A percentile compares a stretch with the other conserved stretches of the same genome.
Evolutionary conservation across 768 basidiomycete species (phyloP).

Genomic region (Steccherinum ochraceum): DNA sequence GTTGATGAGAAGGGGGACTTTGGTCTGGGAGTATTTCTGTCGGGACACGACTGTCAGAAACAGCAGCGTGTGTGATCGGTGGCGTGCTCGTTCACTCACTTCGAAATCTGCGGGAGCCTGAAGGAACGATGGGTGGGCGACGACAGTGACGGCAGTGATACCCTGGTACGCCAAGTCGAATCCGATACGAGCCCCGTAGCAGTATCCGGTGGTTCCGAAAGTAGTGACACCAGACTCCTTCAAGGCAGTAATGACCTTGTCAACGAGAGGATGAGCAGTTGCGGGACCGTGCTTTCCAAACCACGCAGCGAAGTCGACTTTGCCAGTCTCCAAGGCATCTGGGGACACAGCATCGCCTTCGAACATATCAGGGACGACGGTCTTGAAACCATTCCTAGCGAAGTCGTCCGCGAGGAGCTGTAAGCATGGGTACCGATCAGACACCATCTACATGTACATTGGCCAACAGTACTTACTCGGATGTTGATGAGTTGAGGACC

Average conservation of each 20-base stretch:
- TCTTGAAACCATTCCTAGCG: conserved; percentile 30
- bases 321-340: conserved; percentile 10
- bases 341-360: conserved; percentile 27
- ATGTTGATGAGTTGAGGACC: conserved; percentile 25
- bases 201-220: conserved; percentile 63
- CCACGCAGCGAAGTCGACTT: background rate
- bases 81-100: conserved; percentile 23
- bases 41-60: background rate
- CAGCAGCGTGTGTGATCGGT: background rate
- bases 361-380: conserved; percentile 30
- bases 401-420: conserved; percentile 25
- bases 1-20: conserved; percentile 62
- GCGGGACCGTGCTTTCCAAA: conserved; percentile 16
- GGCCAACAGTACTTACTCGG: conserved; percentile 12
- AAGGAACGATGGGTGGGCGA: conserved; percentile 60
- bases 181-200: conserved; percentile 58
- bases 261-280: conserved; percentile 30
- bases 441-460: conserved; percentile 1
- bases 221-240: conserved; percentile 51
- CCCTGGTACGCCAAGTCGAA: conserved; percentile 60
- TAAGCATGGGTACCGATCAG: background rate
- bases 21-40: conserved; percentile 41
- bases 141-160: conserved; percentile 39
- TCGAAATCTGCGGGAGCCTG: conserved; percentile 55
- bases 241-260: conserved; percentile 52